A percentile compares a stretch with the other conserved stretches of the same genome.
phyloP scores from a whole-genome alignment of 768 basidiomycete species.

The Boletus coccyginus region DNA sequence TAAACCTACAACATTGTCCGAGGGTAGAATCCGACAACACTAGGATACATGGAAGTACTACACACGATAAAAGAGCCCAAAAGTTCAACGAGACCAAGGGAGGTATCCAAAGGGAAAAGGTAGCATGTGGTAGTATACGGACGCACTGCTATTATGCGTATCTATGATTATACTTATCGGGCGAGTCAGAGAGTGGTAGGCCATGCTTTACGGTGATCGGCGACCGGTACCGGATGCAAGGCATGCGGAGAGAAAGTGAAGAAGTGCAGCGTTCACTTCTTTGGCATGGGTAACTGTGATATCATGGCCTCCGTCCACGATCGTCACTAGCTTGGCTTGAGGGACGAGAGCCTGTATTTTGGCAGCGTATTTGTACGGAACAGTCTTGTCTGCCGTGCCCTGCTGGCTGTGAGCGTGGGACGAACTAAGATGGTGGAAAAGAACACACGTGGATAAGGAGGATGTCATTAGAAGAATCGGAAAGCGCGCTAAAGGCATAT shows the following conservation, averaged over 20 bases:
- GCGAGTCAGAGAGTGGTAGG: no score
- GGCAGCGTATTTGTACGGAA: slow-evolving; percentile 31
- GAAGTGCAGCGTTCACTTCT: slow-evolving; percentile 29
- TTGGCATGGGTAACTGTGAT: slow-evolving; percentile 32
- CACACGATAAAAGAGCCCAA: neutral
- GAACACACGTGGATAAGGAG: slow-evolving; percentile 61
- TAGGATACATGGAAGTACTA: slow-evolving; percentile 8
- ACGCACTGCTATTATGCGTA: neutral
- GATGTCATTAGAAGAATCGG: slow-evolving; percentile 47
- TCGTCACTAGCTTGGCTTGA: slow-evolving; percentile 29
- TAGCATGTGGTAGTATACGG: slow-evolving; percentile 7
- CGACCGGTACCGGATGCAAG: neutral
- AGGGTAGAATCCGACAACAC: slow-evolving; percentile 5
- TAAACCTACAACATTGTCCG: slow-evolving; percentile 12
- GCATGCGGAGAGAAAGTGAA: slow-evolving; percentile 25
- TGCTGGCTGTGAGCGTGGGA: slow-evolving; percentile 5
- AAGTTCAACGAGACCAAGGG: neutral
- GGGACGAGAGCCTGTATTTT: slow-evolving; percentile 32
- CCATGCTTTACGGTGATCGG: neutral
- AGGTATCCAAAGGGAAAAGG: slow-evolving; percentile 1
- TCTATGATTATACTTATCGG: neutral
- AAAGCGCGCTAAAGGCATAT: slow-evolving; percentile 49
- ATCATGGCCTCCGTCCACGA: slow-evolving; percentile 29
- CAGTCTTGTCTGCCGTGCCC: slow-evolving; percentile 34
- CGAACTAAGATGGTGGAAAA: neutral